These are phyloP conservation scores for Postia placenta DNA, from an alignment of 768 basidiomycete species.

Conservation along the genomic window DNA sequence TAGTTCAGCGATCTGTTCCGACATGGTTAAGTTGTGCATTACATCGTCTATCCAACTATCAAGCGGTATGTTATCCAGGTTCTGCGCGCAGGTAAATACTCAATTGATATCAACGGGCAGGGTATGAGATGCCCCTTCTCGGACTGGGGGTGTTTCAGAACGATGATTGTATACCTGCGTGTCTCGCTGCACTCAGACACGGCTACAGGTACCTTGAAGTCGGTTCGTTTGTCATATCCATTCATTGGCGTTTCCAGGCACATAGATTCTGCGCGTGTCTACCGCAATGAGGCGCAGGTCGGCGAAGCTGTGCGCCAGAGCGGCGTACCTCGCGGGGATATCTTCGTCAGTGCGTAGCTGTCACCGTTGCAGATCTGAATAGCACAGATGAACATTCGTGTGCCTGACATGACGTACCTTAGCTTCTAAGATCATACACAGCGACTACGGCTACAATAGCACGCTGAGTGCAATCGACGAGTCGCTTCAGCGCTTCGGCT, in stretches of 20 bases:
- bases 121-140: slow-evolving; percentile 57
- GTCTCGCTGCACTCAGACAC: slow-evolving; percentile 52
- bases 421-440: slow-evolving; percentile 64
- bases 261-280: slow-evolving; percentile 44
- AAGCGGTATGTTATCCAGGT: no score
- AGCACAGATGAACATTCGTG: neutral
- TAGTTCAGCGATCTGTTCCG: no score
- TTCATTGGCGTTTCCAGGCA: slow-evolving; percentile 33
- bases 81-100: no score
- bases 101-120: no score
- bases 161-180: slow-evolving; percentile 45
- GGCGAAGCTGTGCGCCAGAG: slow-evolving; percentile 69
- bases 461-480: slow-evolving; percentile 54
- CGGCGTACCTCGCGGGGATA: slow-evolving; percentile 65
- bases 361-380: neutral
- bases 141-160: slow-evolving; percentile 73
- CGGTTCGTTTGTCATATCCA: neutral
- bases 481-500: slow-evolving; percentile 51
- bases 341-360: slow-evolving; percentile 50
- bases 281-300: slow-evolving; percentile 73
- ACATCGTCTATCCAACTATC: no score
- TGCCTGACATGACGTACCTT: slow-evolving; percentile 3
- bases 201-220: slow-evolving; percentile 46
- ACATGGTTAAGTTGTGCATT: no score
- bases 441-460: slow-evolving; percentile 58